Evolutionary conservation across 192 early-diverging fungal genomes (phyloP).

Genomic region (Backusella liffmaniae): DNA sequence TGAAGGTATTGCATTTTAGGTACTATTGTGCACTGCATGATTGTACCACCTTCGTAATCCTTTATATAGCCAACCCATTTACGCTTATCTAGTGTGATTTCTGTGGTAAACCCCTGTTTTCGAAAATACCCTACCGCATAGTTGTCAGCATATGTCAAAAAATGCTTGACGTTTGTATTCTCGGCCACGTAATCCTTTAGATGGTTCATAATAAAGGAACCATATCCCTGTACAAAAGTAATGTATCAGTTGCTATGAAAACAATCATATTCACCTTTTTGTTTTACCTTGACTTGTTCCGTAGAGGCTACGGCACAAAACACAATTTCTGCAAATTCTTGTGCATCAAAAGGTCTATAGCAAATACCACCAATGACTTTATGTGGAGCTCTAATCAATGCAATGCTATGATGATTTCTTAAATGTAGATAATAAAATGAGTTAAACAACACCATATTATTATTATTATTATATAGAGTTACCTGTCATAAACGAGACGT

Average conservation of each 20-base stretch:
- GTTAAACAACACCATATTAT: no score
- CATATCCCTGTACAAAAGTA: conserved; percentile 72
- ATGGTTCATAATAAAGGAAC: conserved; percentile 91
- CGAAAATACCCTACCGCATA: conserved; percentile 98
- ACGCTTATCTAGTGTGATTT: conserved; percentile 89
- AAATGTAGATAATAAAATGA: neutral
- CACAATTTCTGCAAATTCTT: conserved; percentile 97
- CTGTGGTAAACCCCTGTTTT: conserved; percentile 98
- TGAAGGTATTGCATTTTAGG: conserved; percentile 82
- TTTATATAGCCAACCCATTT: conserved; percentile 99
- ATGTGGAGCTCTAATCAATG: conserved; percentile 60
- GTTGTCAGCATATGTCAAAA: conserved; percentile 98
- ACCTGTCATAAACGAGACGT: conserved; percentile 90
- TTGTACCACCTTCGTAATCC: conserved; percentile 98
- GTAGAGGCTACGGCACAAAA: conserved; percentile 91
- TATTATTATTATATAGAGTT: neutral
- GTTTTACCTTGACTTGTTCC: conserved; percentile 84
- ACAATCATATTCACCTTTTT: neutral
- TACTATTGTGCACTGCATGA: conserved; percentile 96
- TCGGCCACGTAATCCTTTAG: conserved; percentile 89
- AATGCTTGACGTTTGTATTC: conserved; percentile 73
- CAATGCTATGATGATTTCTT: conserved; percentile 86
- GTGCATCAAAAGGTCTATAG: conserved; percentile 82
- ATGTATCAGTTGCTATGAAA: conserved; percentile 4
- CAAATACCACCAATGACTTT: conserved; percentile 93